Percentiles rank a stretch among this genome's conserved stretches.
Conservation (phyloP, 2,329 filamentous ascomycete genomes). For the Monilinia aucupariae region DNA sequence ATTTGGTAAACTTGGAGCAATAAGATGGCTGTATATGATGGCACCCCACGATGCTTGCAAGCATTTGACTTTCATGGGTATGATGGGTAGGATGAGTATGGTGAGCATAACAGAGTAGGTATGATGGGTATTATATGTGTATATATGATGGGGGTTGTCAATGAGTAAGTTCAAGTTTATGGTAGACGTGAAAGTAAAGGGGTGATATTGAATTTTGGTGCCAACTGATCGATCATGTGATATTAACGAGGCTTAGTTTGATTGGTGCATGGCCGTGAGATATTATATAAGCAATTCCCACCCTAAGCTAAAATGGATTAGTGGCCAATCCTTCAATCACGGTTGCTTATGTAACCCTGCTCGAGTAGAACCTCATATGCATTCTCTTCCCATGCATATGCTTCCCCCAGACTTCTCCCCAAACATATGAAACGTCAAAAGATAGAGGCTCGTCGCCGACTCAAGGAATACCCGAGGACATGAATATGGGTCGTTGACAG, state of each 20-base stretch:
- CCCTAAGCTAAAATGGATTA: background rate
- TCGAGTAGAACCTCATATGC: background rate
- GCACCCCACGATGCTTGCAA: background rate
- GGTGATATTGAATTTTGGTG: background rate
- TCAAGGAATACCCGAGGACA: background rate
- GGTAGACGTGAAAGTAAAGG: background rate
- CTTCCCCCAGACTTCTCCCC: background rate
- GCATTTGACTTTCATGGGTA: too few species aligned
- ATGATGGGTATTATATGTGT: too few species aligned
- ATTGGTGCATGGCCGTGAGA: too few species aligned
- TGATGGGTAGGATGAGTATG: too few species aligned
- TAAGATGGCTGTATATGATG: background rate
- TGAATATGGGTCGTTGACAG: background rate
- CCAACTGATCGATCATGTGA: background rate
- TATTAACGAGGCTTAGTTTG: too few species aligned
- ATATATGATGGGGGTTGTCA: too few species aligned
- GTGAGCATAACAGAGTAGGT: too few species aligned
- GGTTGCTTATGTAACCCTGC: background rate
- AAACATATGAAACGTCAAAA: background rate
- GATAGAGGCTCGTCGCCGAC: background rate
- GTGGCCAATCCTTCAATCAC: background rate
- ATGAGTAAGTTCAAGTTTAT: too few species aligned
- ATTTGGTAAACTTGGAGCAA: background rate
- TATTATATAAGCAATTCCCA: background rate
- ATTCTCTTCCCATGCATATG: background rate